These are phyloP conservation scores for Melampsora americana DNA, from an alignment of 1,284 basidiomycete genomes.

Conservation along the genomic window DNA sequence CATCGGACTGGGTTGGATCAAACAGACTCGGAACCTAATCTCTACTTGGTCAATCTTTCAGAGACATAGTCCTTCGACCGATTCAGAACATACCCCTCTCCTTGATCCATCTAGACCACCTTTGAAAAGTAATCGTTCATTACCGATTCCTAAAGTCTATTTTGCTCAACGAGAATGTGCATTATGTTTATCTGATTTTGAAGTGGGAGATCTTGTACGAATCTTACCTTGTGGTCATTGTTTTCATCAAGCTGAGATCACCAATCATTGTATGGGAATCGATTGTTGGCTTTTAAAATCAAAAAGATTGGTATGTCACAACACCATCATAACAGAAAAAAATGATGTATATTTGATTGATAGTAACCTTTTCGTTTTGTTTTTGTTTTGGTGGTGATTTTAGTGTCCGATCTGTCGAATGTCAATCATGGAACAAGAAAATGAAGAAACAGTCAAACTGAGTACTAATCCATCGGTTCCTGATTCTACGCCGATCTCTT, in stretches of 20 bases:
- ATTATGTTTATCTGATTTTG: slow-evolving; percentile 81
- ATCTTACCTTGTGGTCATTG: slow-evolving; percentile 86
- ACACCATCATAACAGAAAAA: too few species aligned
- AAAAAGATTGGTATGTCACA: slow-evolving; percentile 72
- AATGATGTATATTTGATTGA: too few species aligned
- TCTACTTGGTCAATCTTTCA: not conserved
- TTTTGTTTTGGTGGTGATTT: not conserved
- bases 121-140: slow-evolving; percentile 15
- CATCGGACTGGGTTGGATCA: slow-evolving; percentile 46
- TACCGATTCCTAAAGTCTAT: slow-evolving; percentile 35
- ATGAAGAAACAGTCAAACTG: too few species aligned
- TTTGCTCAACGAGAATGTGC: slow-evolving; percentile 66
- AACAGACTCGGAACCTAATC: slow-evolving; percentile 26
- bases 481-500: too few species aligned
- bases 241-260: slow-evolving; percentile 71
- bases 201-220: slow-evolving; percentile 75
- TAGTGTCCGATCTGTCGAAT: slow-evolving; percentile 75
- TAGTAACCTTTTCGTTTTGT: too few species aligned
- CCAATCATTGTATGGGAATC: slow-evolving; percentile 52
- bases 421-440: slow-evolving; percentile 15
- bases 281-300: slow-evolving; percentile 83
- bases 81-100: slow-evolving; percentile 10
- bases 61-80: slow-evolving; percentile 47
- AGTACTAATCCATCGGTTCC: too few species aligned
- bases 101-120: slow-evolving; percentile 1